Evolutionary conservation across 345 rosid species (phyloP), one percentile per base, ranked within the genome.

Genomic region (Sonneratia caseolaris): DNA sequence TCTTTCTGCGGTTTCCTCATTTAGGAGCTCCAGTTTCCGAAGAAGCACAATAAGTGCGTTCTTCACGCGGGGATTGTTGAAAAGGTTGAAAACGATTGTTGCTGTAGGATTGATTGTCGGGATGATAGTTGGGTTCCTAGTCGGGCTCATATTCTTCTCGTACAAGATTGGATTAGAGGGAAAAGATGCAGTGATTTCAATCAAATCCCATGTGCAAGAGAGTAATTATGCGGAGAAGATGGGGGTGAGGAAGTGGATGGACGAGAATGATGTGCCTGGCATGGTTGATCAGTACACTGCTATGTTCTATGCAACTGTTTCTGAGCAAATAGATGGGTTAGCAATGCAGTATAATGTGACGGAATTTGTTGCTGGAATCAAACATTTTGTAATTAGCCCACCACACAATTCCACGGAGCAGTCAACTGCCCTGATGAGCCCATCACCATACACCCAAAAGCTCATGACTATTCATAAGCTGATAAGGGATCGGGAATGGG

Each of bases 151-250:
- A 56, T 92, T 95, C 76, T 95, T 89, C 82, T 95, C 99, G 0
- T 95, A 95, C 74, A 95, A 92, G 83, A 86, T 95, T 42, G 99
- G 96, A 36, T 80, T 92, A 37, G 99, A 95, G 79, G 99, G 97
- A 36, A 94, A 94, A 85, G 87, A 90, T 53, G 95, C 96, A 0
- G 97, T 91, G 66, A 84, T 84, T 66, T 90, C 96, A 3, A 42
- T 90, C 66, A 94, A 94, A 73, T 82, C 92, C 37, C 98, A 91
- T 59, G 93, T 94, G 15, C 92, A 88, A 71, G 80, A 91, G 85
- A 91, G 80, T 68, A 94, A 94, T 79, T 94, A 94, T 74, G 88
- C 97, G 0, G 98, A 94, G 84, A 91, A 78, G 77, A 75, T 90
- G 35, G 98, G 97, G 66, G 66, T 91, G 70, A 91, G 88, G 83